Base-by-base conservation (phyloP, 768 basidiomycete genomes). In the Mycena albidolilacea region DNA sequence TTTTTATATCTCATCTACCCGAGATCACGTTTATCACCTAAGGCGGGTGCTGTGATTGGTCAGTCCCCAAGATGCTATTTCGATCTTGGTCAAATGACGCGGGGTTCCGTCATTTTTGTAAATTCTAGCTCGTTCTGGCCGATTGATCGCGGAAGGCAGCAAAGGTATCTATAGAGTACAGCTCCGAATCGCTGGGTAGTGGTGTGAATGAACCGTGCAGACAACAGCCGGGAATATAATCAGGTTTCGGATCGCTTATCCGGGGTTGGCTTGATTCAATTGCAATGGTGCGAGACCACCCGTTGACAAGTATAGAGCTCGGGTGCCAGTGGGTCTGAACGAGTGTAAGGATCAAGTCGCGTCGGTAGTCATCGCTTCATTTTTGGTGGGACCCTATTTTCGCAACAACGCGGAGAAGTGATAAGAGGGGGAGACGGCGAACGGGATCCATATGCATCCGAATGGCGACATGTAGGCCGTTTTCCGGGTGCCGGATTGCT, bases 71-170 rank as follows among this genome's bases (percentile, higher is more conserved):
- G 1, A 15, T 37, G 23, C 48, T 38, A 64, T 58, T 64, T 58
- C 21, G 10, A 38, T 8, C 30, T 1, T 21, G 52, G 70, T 71
- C 70, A 71, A 55, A 11, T 66, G 64, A 66, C 58, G 35, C 46
- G 8, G 39, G 11, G 7, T 50, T 55, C 62, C 37, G 48, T 57
- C 67, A 39, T 52, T 10, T 23, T 50, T 10, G 19, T 21, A n/a
- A 9, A 17, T 68, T 68, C 67, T 61, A 38, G 58, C n/a, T 55
- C 52, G 35, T 69, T 63, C 59, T 59, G 11, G 55, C 66, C 64
- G 64, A 65, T 65, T 30, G 38, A 65, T 65, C 52, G 50, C 50
- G 30, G 41, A 41, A 14, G 35, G 8, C 11, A 2, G 23, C 17
- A n/a, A n/a, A n/a, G n/a, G n/a, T n/a, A 2, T 7, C n/a, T 2